Base-by-base conservation (phyloP, 208 protist species). In the Leptomonas pyrrhocoris region DNA sequence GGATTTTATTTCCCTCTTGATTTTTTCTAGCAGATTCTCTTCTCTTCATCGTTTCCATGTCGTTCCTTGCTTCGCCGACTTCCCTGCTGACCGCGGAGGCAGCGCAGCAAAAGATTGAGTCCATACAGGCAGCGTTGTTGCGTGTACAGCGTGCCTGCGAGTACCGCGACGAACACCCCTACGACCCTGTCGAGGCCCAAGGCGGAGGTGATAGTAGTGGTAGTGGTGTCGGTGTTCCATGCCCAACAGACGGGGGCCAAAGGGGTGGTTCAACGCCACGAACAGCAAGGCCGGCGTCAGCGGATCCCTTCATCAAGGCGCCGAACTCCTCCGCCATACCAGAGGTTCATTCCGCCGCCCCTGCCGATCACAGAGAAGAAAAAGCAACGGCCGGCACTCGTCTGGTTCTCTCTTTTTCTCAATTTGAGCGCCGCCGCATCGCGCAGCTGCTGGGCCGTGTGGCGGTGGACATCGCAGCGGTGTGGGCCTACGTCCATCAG, bases 401-500 rank as follows among this genome's bases (percentile, higher is more conserved):
- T 12, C 19, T 2, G 21, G 31, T 31, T 2, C 60, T 66, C 11
- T 51, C 68, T 23, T 73, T 92, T 25, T 87, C 83, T n/a, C 56
- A 65, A 8, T 92, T 92, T 69, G 86, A 92, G 60, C 65, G 77
- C 12, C 63, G 72, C 58, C 83, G 86, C 43, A 74, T 92, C 9
- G 75, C 75, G 0, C 73, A 83, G 30, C 75, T 92, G 36, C 70
- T 92, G 36, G 86, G 81, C n/a, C 80, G 82, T 38, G 58, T 84
- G 11, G 83, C 82, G 28, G 74, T 84, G 30, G 86, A 89, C 55
- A 77, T 87, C 36, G 74, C 66, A 3, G 73, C 71, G 9, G 46
- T 84, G 23, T 72, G 69, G 53, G 34, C 63, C 53, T 64, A 72
- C 56, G 66, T 79, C 13, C 68, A 73, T 12, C 51, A 71, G n/a